Evolutionary conservation across 768 basidiomycete genomes (phyloP), one percentile per base, ranked within the genome.

Genomic region (Cubamyces sp.): DNA sequence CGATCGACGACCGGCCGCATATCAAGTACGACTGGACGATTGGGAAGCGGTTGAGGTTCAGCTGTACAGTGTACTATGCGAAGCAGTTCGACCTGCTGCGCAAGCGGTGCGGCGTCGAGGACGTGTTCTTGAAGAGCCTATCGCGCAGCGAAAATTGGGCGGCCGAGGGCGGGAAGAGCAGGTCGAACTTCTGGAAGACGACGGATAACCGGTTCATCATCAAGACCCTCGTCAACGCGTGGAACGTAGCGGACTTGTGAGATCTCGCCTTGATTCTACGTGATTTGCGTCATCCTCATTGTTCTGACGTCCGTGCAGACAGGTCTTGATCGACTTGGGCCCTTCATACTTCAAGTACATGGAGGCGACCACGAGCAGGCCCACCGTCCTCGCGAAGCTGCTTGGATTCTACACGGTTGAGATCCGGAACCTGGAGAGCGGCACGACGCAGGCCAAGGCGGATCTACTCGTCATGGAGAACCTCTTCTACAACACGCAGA

Each of bases 401-500:
- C 77, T 93, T 45, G 91, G 92, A 7, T 92, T 92, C 74, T 92
- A 91, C 68, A 90, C 90, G 0, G 79, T 93, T 56, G 88, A 90
- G 70, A 83, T 91, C 50, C 78, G 85, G 67, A 91, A 92, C 69
- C 75, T 90, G 25, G 88, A 91, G 69, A 85, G 81, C 3, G 87
- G 88, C 1, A 74, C 73, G 15, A 78, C 83, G 5, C 86, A 90
- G 67, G 81, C 83, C 15, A 89, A 88, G 70, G 82, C 86, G 1
- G 91, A 94, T 70, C 77, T 94, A 14, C 77, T 93, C 5, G 87
- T 93, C 8, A 92, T 93, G 90, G 92, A 93, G 74, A 93, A 93
- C 67, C 72, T 93, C 18, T 93, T 94, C 70, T 91, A 87, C 68
- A 78, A 83, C 45, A 84, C 85, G 71, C 84, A 84, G 51, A 80